Conservation (phyloP, 2,329 filamentous ascomycete species). For the Botrytis tulipae region DNA sequence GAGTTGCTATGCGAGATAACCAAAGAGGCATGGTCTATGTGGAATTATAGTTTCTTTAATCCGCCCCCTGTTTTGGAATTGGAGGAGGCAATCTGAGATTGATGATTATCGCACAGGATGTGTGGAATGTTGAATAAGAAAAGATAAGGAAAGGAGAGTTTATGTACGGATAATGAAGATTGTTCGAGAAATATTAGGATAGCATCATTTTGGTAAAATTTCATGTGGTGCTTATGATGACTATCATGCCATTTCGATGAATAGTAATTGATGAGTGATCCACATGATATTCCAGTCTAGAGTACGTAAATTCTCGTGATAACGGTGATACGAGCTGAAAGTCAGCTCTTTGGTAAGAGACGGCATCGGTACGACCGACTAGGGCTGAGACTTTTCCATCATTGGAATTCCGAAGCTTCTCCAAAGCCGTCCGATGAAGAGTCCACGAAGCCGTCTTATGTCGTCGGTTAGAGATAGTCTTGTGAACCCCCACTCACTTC, state of each 20-base stretch:
- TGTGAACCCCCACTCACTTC: conserved; percentile 25
- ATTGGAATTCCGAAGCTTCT: conserved; percentile 4
- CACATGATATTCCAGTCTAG: not conserved
- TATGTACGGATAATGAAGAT: not conserved
- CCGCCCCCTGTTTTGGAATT: conserved; percentile 2
- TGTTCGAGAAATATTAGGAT: not conserved
- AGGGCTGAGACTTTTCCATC: conserved; percentile 18
- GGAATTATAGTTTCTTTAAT: conserved; percentile 1
- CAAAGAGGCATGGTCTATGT: conserved; percentile 9
- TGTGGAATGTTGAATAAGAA: not conserved
- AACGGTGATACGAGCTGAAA: conserved; percentile 22
- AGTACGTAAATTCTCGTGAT: conserved; percentile 14
- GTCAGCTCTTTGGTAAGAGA: conserved; percentile 14
- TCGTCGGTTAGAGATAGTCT: conserved; percentile 15
- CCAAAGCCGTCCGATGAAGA: conserved; percentile 12
- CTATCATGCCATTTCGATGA: conserved; percentile 4
- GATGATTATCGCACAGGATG: conserved; percentile 5
- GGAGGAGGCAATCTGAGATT: conserved; percentile 9
- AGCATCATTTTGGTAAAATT: not conserved
- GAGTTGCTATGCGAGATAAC: conserved; percentile 10
- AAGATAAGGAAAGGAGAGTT: not conserved
- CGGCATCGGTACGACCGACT: conserved; percentile 15
- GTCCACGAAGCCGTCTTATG: conserved; percentile 1
- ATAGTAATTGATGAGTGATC: conserved; percentile 11
- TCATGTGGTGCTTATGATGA: conserved; percentile 11